Evolutionary conservation across 805 yeast species (phyloP), one percentile per base, ranked within the genome.

Genomic region (Komagataella phaffii): DNA sequence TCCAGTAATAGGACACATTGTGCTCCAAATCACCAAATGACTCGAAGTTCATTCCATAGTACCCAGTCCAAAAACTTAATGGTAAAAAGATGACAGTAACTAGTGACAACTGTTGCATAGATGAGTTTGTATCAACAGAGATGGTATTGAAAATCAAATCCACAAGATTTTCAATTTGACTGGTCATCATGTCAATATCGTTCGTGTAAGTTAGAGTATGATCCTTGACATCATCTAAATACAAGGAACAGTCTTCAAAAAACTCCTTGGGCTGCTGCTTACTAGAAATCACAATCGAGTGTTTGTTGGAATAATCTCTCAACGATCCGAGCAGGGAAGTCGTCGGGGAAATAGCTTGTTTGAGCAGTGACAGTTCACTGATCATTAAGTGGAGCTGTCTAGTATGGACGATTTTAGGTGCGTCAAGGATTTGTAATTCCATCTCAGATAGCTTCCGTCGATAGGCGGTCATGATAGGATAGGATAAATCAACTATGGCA

Each of bases 51-150:
- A 77, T 77, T 17, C 81, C 81, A 53, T 75, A 80, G 58, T 77
- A 80, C 10, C 84, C 83, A 1, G 83, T 77, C 72, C 81, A 69
- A 58, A 80, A 80, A 4, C 80, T 72, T 51, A 80, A 59, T 4
- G 85, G 85, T 44, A 80, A 65, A 56, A 80, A 79, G 12, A 80
- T 71, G 12, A 80, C 83, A 1, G 83, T 75, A 7, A 80, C 76
- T 44, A 80, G 59, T 6, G 83, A 75, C 46, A 80, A 64, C 59
- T 73, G 71, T 50, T 71, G 69, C 73, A 80, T 79, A 3, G 83
- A 72, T 55, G 70, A 76, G 54, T 77, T 76, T 2, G 80, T 76
- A 47, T 75, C 75, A 8, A 76, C 76, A 1, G 81, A 73, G 45
- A 79, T 72, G 3, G 82, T 79, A 55, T 80, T 80, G 66, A 79